Evolutionary conservation across 1,284 basidiomycete species (phyloP), one percentile per base, ranked within the genome.

Genomic region (Trichosporon inkin): DNA sequence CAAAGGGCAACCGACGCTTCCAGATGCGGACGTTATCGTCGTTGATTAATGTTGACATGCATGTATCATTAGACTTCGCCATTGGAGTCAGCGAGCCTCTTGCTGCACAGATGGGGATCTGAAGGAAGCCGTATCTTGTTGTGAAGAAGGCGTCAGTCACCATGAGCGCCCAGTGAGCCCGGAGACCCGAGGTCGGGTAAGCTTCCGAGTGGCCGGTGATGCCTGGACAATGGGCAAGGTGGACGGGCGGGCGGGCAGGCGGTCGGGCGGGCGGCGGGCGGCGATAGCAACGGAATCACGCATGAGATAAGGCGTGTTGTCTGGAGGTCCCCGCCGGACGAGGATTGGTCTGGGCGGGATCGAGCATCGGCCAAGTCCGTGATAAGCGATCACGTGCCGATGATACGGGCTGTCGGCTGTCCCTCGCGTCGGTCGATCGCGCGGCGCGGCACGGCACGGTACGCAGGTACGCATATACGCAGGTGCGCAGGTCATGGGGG

Each of bases 381-480:
- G 44, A 49, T 49, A 49, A 49, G 44, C 44, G 19, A 49, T 8
- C 44, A 49, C 44, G 44, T 49, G 44, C 44, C 44, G 44, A 49
- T 49, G 44, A 49, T 49, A 49, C 44, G 44, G 44, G 44, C 28
- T 32, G 28, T 32, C 28, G 40, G 28, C 22, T 49, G 44, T 32
- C 22, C 22, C 44, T 49, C 6, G 44, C 22, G n/a, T 8, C 44
- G n/a, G n/a, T 24, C 28, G 41, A 32, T 24, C 28, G 41, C 17
- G 17, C 17, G 41, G 22, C 10, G 41, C 6, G 41, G 24, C n/a
- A n/a, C n/a, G n/a, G n/a, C n/a, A n/a, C n/a, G n/a, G n/a, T n/a
- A n/a, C n/a, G n/a, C n/a, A n/a, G n/a, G n/a, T n/a, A n/a, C n/a
- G n/a, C n/a, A n/a, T n/a, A n/a, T n/a, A n/a, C n/a, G n/a, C n/a